Percentiles rank a stretch among this genome's conserved stretches.
These are phyloP conservation scores for Hyaloscypha finlandica DNA, from an alignment of 495 filamentous ascomycete species.

Conservation along the genomic window DNA sequence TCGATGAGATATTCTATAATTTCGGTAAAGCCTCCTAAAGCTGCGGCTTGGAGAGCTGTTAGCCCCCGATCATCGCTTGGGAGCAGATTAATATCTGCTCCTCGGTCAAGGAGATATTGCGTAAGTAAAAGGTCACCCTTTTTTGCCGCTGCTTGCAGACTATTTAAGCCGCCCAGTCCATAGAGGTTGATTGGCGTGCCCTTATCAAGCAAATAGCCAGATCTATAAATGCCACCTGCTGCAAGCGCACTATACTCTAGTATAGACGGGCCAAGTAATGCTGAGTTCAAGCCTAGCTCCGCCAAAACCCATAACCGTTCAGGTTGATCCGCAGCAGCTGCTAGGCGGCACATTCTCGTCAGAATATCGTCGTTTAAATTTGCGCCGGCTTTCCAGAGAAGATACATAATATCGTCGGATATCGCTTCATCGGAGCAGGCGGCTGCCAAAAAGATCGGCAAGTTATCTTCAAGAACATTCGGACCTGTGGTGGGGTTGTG, in stretches of 20 bases:
- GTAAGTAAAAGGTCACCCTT: neutral
- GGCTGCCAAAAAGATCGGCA: neutral
- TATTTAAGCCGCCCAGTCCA: no score
- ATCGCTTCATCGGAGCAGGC: no score
- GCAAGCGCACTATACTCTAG: no score
- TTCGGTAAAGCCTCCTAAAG: slow-evolving; percentile 5
- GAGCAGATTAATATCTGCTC: neutral
- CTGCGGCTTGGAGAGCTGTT: slow-evolving; percentile 19
- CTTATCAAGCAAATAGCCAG: neutral
- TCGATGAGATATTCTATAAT: slow-evolving; percentile 5
- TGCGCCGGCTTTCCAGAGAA: no score
- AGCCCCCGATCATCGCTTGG: neutral
- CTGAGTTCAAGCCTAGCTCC: no score
- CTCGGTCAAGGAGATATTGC: neutral
- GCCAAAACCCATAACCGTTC: no score
- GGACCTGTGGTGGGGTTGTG: neutral
- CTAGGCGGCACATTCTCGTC: no score
- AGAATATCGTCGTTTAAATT: no score
- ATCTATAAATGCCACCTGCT: neutral
- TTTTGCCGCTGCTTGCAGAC: slow-evolving; percentile 19
- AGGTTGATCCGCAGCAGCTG: no score
- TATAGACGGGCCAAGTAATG: no score
- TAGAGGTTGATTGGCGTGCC: slow-evolving; percentile 25
- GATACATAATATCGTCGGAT: no score
- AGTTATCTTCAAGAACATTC: slow-evolving; percentile 6